A percentile compares a stretch with the other conserved stretches of the same genome.
phyloP scores from a whole-genome alignment of 345 rosid species.

The Erodium maritimum region DNA sequence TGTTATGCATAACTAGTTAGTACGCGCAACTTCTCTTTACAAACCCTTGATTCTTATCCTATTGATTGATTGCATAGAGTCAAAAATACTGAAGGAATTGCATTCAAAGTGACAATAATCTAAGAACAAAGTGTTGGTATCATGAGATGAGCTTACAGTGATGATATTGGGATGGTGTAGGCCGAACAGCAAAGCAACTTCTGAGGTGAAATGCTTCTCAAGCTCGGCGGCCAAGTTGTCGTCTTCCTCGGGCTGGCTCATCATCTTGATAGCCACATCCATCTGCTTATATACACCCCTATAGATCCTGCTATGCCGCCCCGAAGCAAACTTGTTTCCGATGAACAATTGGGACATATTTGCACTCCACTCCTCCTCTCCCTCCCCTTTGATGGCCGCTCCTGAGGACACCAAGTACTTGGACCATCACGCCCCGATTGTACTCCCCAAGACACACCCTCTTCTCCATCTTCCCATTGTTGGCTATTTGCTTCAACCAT shows the following conservation, averaged over 20 bases:
- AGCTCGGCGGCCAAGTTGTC: constrained; percentile 43
- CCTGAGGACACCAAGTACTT: constrained; percentile 71
- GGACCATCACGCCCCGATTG: constrained; percentile 62
- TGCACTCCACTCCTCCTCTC: constrained; percentile 70
- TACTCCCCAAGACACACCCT: constrained; percentile 60
- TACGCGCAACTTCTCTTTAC: no score
- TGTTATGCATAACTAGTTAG: no score
- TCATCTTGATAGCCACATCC: constrained; percentile 66
- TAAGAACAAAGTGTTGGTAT: not conserved
- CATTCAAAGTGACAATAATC: no score
- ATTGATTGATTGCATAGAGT: no score
- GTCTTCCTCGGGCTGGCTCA: constrained; percentile 70
- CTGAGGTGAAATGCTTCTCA: constrained; percentile 59
- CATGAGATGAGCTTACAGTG: constrained; percentile 35
- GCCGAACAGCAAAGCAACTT: constrained; percentile 52
- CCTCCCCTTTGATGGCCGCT: constrained; percentile 64
- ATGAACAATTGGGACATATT: constrained; percentile 66
- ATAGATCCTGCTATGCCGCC: constrained; percentile 72
- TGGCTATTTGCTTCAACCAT: constrained; percentile 49
- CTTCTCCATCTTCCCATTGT: constrained; percentile 38
- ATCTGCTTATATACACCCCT: constrained; percentile 57
- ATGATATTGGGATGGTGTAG: constrained; percentile 55
- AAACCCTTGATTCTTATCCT: no score
- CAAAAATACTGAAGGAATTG: no score
- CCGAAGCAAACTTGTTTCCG: constrained; percentile 61